phyloP scores from a whole-genome alignment of 306 rosid genomes.

The Malus asiatica region DNA sequence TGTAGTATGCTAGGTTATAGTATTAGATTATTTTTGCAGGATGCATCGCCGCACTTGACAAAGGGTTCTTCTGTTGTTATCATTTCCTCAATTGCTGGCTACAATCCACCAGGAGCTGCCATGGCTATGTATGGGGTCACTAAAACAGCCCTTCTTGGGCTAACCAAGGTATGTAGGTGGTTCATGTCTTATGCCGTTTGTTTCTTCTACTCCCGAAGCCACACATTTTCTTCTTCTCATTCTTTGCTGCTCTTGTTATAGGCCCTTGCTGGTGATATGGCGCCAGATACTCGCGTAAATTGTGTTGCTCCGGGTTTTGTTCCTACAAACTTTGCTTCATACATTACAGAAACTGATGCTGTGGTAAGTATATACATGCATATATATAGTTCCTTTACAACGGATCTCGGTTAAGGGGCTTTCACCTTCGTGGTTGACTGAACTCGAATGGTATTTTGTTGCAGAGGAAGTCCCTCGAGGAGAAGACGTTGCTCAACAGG shows the following conservation, averaged over 20 bases:
- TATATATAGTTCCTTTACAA: background rate
- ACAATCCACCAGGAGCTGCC: slow-evolving; percentile 46
- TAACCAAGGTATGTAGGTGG: slow-evolving; percentile 57
- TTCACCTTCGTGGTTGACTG: background rate
- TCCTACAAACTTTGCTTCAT: slow-evolving; percentile 80
- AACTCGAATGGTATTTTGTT: slow-evolving; percentile 9
- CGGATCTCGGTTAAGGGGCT: background rate
- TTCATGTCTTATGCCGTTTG: background rate
- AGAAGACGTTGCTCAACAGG: slow-evolving; percentile 52
- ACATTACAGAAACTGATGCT: slow-evolving; percentile 35
- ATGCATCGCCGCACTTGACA: slow-evolving; percentile 62
- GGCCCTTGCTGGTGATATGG: slow-evolving; percentile 89
- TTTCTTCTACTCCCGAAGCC: slow-evolving; percentile 3
- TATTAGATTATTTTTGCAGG: slow-evolving; percentile 38
- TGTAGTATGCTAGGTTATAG: background rate
- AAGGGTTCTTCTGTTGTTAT: slow-evolving; percentile 78
- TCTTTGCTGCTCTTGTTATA: slow-evolving; percentile 22
- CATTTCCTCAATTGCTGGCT: slow-evolving; percentile 78
- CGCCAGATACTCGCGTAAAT: slow-evolving; percentile 78
- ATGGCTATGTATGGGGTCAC: slow-evolving; percentile 99
- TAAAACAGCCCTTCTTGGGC: slow-evolving; percentile 93
- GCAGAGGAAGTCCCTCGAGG: slow-evolving; percentile 60
- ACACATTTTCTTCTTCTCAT: slow-evolving; percentile 13
- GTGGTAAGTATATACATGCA: slow-evolving; percentile 31
- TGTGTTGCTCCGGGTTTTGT: slow-evolving; percentile 96